Percentiles rank a stretch among this genome's conserved stretches.
These are phyloP conservation scores for Aspergillus fructus DNA, from an alignment of 2,329 filamentous ascomycete genomes.

Conservation along the genomic window DNA sequence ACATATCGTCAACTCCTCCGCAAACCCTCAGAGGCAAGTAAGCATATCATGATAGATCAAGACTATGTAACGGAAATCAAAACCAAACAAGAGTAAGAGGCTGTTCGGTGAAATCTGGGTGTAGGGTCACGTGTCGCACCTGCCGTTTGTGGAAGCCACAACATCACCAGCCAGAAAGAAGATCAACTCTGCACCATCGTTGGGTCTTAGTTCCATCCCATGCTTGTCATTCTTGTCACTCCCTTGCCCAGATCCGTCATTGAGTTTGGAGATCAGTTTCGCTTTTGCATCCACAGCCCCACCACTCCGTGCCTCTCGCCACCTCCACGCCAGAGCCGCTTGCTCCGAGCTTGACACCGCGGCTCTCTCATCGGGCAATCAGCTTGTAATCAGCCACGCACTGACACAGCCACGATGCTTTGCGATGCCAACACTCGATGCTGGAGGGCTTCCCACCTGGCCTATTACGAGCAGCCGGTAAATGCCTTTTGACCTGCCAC, in stretches of 20 bases:
- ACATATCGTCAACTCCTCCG: too few species aligned
- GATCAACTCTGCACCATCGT: too few species aligned
- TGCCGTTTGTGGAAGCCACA: neutral
- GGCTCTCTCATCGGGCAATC: neutral
- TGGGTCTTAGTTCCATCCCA: too few species aligned
- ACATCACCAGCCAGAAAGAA: too few species aligned
- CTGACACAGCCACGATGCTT: slow-evolving; percentile 5
- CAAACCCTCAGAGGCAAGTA: too few species aligned
- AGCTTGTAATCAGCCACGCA: neutral
- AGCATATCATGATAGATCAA: too few species aligned
- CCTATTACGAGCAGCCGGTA: slow-evolving; percentile 1
- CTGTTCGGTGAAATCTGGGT: too few species aligned
- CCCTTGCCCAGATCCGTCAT: too few species aligned
- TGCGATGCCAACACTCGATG: neutral
- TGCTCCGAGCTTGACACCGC: neutral
- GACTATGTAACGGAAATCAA: too few species aligned
- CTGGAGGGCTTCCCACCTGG: neutral
- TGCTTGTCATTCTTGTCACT: too few species aligned
- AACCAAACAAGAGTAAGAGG: too few species aligned
- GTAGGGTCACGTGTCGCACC: neutral
- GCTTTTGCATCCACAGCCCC: neutral
- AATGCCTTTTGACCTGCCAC: neutral
- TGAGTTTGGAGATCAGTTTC: neutral
- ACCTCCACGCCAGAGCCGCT: neutral
- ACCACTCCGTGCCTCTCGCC: neutral